These are phyloP conservation scores for Metarhizium robertsii DNA, from an alignment of 2,329 filamentous ascomycete genomes.

Conservation along the genomic window DNA sequence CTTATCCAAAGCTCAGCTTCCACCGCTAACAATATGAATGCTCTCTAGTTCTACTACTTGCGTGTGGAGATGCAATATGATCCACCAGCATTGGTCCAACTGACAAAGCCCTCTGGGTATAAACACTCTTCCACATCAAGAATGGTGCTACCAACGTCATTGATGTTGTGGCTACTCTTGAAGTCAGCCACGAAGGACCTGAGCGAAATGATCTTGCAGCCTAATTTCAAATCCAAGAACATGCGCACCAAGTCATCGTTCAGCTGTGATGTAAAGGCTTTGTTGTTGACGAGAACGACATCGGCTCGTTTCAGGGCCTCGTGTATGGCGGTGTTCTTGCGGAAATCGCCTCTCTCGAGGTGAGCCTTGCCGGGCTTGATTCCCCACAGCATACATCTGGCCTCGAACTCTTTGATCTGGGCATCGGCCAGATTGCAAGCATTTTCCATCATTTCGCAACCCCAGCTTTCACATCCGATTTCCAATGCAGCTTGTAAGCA, in stretches of 20 bases:
- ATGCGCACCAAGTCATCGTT: conserved; percentile 80
- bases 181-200: conserved; percentile 82
- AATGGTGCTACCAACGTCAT: conserved; percentile 72
- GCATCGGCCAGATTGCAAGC: conserved; percentile 72
- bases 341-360: conserved; percentile 77
- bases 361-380: conserved; percentile 69
- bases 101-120: conserved; percentile 66
- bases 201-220: conserved; percentile 81
- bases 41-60: conserved; percentile 35
- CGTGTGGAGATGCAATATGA: conserved; percentile 84
- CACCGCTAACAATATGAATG: conserved; percentile 19
- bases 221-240: conserved; percentile 87
- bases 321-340: conserved; percentile 60
- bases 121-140: conserved; percentile 61
- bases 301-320: conserved; percentile 74
- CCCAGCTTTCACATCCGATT: conserved; percentile 89
- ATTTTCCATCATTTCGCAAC: conserved; percentile 92
- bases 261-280: conserved; percentile 81
- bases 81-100: conserved; percentile 80
- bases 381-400: conserved; percentile 86
- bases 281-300: conserved; percentile 96
- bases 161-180: conserved; percentile 66
- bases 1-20: conserved; percentile 11
- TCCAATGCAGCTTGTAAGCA: conserved; percentile 89
- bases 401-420: conserved; percentile 73